phyloP scores from a whole-genome alignment of 495 filamentous ascomycete genomes.

The Penicillium chermesinum region DNA sequence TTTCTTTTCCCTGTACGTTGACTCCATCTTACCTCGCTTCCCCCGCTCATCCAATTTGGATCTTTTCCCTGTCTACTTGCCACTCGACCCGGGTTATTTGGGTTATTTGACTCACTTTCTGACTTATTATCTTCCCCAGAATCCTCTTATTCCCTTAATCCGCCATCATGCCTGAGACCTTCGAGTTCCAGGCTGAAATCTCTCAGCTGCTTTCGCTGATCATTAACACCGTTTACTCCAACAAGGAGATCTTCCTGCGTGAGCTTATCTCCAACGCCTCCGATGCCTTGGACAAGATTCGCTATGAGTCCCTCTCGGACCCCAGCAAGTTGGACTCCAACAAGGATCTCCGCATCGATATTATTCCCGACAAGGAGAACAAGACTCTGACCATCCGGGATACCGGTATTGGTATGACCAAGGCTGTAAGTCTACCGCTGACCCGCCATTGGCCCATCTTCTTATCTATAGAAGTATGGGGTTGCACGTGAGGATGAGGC shows the following conservation, averaged over 20 bases:
- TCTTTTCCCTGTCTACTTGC: not conserved
- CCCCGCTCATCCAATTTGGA: not conserved
- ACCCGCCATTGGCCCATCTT: not conserved
- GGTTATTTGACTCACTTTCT: too few relatives aligned
- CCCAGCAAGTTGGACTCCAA: constrained; percentile 91
- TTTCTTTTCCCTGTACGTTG: constrained; percentile 12
- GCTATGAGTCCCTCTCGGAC: constrained; percentile 95
- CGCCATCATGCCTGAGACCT: constrained; percentile 83
- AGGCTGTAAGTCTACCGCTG: constrained; percentile 68
- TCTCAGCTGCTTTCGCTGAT: constrained; percentile 98
- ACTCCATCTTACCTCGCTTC: constrained; percentile 2
- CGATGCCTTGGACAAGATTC: constrained; percentile 99
- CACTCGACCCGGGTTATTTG: too few relatives aligned
- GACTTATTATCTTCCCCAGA: not conserved
- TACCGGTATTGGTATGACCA: constrained; percentile 99
- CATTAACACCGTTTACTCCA: constrained; percentile 99
- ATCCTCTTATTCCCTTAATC: constrained; percentile 1
- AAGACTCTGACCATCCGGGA: constrained; percentile 97
- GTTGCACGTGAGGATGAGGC: constrained; percentile 1
- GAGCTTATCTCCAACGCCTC: constrained; percentile 97
- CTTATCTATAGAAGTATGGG: not conserved
- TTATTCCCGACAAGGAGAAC: constrained; percentile 91
- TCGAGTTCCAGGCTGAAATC: constrained; percentile 99
- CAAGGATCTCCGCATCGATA: constrained; percentile 97
- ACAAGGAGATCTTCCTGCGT: constrained; percentile 99